Evolutionary conservation across 2,329 filamentous ascomycete species (phyloP).

Genomic region (Fusarium sarcochroum): DNA sequence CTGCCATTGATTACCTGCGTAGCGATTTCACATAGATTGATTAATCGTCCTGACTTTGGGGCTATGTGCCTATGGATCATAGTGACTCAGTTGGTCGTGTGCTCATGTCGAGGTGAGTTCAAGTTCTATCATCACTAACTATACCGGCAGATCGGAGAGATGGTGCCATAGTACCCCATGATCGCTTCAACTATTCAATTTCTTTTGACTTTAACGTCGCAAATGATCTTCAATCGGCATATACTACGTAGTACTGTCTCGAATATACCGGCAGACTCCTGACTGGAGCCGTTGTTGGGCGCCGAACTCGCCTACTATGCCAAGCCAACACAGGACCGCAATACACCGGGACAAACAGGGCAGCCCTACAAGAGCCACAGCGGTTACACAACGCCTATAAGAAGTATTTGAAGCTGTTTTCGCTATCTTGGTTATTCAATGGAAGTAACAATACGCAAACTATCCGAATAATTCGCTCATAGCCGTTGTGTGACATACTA

Average conservation of each 20-base stretch:
- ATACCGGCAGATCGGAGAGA: constrained; percentile 18
- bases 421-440: background rate
- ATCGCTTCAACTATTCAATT: constrained; percentile 33
- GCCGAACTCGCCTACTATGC: constrained; percentile 38
- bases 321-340: constrained; percentile 19
- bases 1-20: background rate
- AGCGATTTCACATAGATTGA: constrained; percentile 24
- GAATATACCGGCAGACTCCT: constrained; percentile 6
- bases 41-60: background rate
- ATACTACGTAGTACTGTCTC: constrained; percentile 22
- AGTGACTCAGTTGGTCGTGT: background rate
- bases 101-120: constrained; percentile 1
- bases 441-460: background rate
- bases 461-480: background rate
- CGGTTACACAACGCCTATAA: constrained; percentile 11
- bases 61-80: background rate
- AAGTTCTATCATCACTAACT: background rate
- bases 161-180: constrained; percentile 38
- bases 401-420: background rate
- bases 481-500: constrained; percentile 11
- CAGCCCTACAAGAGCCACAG: too few species aligned
- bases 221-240: constrained; percentile 21
- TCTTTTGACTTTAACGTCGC: constrained; percentile 24
- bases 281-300: constrained; percentile 18
- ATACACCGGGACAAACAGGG: background rate